phyloP scores from a whole-genome alignment of 1,139 yeast species.

The Yamadazyma dendronema region DNA sequence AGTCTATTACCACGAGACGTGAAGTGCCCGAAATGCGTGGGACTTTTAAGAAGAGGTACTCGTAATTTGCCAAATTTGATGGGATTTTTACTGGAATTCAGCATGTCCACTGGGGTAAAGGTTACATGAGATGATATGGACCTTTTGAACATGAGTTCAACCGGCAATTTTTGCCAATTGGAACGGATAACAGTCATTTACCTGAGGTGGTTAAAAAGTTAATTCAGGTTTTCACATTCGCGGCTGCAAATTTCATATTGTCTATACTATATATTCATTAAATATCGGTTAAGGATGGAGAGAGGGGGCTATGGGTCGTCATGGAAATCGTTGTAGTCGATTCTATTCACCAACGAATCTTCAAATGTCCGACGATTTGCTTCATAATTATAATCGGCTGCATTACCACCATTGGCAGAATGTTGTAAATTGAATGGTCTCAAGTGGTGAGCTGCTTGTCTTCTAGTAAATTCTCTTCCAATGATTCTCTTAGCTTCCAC shows the following conservation, averaged over 20 bases:
- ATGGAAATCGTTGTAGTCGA: conserved; percentile 14
- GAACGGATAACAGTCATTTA: neutral
- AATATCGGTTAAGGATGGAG: too few relatives aligned
- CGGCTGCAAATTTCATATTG: conserved; percentile 1
- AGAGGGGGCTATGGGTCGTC: conserved; percentile 2
- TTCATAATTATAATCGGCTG: conserved; percentile 35
- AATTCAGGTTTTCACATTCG: neutral
- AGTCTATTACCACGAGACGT: conserved; percentile 73
- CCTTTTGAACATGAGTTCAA: conserved; percentile 7
- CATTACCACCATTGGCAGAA: conserved; percentile 8
- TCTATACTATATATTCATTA: conserved; percentile 10
- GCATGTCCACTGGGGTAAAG: conserved; percentile 15
- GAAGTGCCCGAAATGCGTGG: conserved; percentile 78
- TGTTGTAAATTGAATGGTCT: conserved; percentile 26
- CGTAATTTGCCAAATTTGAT: conserved; percentile 26
- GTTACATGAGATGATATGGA: conserved; percentile 14
- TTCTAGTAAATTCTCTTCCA: conserved; percentile 32
- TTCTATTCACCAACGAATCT: conserved; percentile 10
- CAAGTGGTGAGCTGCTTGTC: conserved; percentile 21
- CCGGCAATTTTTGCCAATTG: neutral
- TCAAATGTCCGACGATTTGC: conserved; percentile 28
- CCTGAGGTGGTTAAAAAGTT: neutral
- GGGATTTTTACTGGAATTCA: conserved; percentile 5
- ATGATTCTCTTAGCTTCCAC: conserved; percentile 45
- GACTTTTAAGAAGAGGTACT: conserved; percentile 63